Evolutionary conservation across 2,329 filamentous ascomycete species (phyloP), one percentile per base, ranked within the genome.

Genomic region (Ceratocystis colombiana): DNA sequence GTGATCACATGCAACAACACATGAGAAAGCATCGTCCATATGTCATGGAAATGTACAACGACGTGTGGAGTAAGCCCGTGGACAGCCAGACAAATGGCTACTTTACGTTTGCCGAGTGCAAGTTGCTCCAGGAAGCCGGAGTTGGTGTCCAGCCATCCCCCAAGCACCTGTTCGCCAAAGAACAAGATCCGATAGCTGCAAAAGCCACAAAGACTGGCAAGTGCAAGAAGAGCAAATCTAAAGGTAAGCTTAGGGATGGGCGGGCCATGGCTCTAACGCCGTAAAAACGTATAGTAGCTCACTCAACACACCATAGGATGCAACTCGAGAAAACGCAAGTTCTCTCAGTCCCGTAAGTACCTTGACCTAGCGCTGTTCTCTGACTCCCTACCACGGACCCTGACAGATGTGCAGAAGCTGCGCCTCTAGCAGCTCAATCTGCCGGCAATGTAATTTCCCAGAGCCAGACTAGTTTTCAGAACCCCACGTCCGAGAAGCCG

Each of bases 101-200:
- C 48, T 53, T 53, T 53, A 53, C 48, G 25, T 28, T 25, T 53
- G 48, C 20, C 5, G 48, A 53, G 20, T 53, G 48, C 48, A 53
- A 25, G 25, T 53, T 53, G 22, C 48, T 53, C 3, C 48, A 53
- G 22, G 48, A 53, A 25, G 48, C 20, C 8, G 48, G 48, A 10
- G 48, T 53, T 25, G 37, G 37, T 41, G 37, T 12, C 3, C 37
- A 15, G 37, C 12, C 37, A 12, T 15, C 37, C 37, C 3, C 37
- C 37, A 41, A 41, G 37, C 37, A 41, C 10, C 37, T 15, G 4
- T 12, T 41, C 3, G 10, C 37, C 10, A 41, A 41, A 41, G 37
- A 41, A 41, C 37, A 48, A 48, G 46, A 17, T 8, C 20, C 17
- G 1, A 17, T 6, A 25, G 20, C 22, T 25, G 3, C 15, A 25